Base-by-base conservation (phyloP, 768 basidiomycete genomes). In the Mycena amicta region DNA sequence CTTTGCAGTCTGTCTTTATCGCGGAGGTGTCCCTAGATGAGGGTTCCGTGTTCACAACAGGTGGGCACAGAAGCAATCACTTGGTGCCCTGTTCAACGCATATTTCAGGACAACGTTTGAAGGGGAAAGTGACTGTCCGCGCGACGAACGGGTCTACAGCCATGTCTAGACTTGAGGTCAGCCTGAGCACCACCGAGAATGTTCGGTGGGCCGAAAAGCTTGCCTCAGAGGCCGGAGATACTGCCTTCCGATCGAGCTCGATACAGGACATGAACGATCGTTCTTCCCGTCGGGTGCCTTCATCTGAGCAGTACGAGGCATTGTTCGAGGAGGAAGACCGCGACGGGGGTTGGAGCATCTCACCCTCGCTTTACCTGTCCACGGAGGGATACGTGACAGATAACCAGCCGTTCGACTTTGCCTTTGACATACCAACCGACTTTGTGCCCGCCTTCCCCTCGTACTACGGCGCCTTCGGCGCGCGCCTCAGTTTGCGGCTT, bases 21-120 rank as follows among this genome's bases (percentile, higher is more conserved):
- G 60, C 52, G 30, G 60, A 61, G 22, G 47, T 61, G 22, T 53
- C 23, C 12, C 59, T 60, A 4, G 49, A 60, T 5, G 39, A 53
- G 2, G 57, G 57, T 31, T 40, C 41, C 4, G 16, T 54, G 12
- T 27, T 52, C 1, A 20, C 23, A 22, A 46, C 15, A 11, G 56
- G 56, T 58, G 3, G 41, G 18, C 8, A 37, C 8, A 37, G 18
- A 18, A 8, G 8, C 6, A 31, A 30, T 28, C 33, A 20, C 41
- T 45, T 5, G 40, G 13, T 5, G 0, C 20, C 43, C 6, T 23
- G 43, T n/a, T 45, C 12, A 45, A 8, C 8, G 43, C 13, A 15
- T 3, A n/a, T 22, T n/a, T 40, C 31, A 60, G 59, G 59, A 6
- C 39, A 39, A 25, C 13, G 11, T n/a, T n/a, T 60, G 25, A 60